These are phyloP conservation scores for Desmodesmus armatus DNA, from an alignment of 139 green algal species.

Conservation along the genomic window DNA sequence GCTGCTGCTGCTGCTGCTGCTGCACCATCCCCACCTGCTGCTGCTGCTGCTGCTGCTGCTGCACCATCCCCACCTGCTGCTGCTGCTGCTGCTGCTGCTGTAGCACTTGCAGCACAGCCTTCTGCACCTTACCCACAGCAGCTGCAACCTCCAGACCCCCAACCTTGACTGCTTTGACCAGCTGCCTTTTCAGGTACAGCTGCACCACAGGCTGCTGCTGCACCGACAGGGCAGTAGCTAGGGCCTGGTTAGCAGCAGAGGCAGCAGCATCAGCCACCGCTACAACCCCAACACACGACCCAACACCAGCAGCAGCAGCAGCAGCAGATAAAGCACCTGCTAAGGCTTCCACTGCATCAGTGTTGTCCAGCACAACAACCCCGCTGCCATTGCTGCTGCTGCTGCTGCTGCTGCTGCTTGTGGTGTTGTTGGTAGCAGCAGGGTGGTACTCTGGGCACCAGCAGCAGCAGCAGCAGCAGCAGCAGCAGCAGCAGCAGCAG, in stretches of 20 bases:
- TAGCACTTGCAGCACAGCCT: constrained; percentile 23
- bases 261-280: constrained; percentile 37
- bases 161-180: constrained; percentile 12
- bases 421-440: constrained; percentile 1
- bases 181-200: constrained; percentile 31
- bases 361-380: too few species aligned
- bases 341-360: too few species aligned
- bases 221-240: constrained; percentile 26
- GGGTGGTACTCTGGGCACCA: not conserved
- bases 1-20: constrained; percentile 19
- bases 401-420: constrained; percentile 13
- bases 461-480: constrained; percentile 3
- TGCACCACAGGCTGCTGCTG: not conserved
- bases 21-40: not conserved
- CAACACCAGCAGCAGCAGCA: too few species aligned
- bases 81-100: not conserved
- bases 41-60: constrained; percentile 17
- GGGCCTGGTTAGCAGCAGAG: constrained; percentile 11
- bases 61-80: not conserved
- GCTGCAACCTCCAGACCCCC: not conserved
- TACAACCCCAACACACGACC: not conserved
- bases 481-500: not conserved
- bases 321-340: too few species aligned
- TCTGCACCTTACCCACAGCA: constrained; percentile 9
- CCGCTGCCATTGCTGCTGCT: constrained; percentile 17